A percentile compares a stretch with the other conserved stretches of the same genome.
Evolutionary conservation across 768 basidiomycete genomes (phyloP).

Genomic region (Tricholoma matsutake): DNA sequence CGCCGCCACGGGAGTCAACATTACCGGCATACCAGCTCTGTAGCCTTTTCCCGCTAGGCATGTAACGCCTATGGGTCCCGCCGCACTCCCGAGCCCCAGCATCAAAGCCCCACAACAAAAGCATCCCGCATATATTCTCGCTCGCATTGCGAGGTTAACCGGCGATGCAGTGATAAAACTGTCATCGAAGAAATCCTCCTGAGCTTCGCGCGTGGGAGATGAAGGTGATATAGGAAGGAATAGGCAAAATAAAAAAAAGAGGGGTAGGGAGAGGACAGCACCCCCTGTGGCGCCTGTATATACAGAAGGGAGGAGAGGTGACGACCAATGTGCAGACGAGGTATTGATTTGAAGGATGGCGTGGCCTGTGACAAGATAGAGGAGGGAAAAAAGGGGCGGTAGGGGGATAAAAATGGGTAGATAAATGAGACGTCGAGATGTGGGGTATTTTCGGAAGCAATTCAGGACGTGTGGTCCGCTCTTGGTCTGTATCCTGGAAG

Average conservation of each 20-base stretch:
- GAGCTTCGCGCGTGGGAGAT: constrained; percentile 8
- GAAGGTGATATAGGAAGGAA: constrained; percentile 21
- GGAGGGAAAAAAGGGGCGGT: constrained; percentile 30
- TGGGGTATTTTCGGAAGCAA: background rate
- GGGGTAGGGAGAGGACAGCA: constrained; percentile 30
- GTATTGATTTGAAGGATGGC: constrained; percentile 24
- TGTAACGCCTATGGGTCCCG: constrained; percentile 32
- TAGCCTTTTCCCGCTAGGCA: constrained; percentile 20
- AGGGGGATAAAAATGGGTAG: constrained; percentile 30
- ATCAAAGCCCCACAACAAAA: constrained; percentile 13
- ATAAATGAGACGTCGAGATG: constrained; percentile 9
- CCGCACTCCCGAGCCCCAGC: constrained; percentile 24
- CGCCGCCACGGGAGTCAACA: constrained; percentile 26
- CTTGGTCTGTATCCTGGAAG: no score
- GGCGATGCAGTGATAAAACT: constrained; percentile 16
- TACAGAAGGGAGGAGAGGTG: constrained; percentile 27
- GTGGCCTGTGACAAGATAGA: constrained; percentile 30
- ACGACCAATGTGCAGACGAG: constrained; percentile 14
- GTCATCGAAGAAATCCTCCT: constrained; percentile 37
- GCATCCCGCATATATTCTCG: constrained; percentile 15
- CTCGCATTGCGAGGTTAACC: background rate
- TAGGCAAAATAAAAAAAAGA: constrained; percentile 30
- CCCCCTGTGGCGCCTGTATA: constrained; percentile 34
- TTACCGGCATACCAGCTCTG: background rate
- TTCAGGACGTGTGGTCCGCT: no score